Evolutionary conservation across 2,329 filamentous ascomycete genomes (phyloP).

Genomic region (Fusarium heterosporum): DNA sequence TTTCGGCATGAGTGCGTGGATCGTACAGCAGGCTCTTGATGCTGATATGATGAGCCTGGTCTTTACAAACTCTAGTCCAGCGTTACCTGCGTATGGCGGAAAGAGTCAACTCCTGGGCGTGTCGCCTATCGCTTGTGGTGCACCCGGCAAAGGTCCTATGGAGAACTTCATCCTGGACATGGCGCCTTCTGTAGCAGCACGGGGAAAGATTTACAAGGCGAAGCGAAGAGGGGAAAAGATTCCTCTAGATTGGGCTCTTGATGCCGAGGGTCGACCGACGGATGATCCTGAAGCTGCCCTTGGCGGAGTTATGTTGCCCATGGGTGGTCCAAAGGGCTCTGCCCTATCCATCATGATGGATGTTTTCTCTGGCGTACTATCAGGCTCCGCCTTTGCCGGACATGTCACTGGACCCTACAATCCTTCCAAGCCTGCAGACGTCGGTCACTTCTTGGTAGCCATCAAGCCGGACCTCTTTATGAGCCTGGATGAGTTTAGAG

Average conservation of each 20-base stretch:
- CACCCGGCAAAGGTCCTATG: conserved; percentile 69
- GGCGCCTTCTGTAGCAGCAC: conserved; percentile 75
- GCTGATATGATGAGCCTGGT: conserved; percentile 76
- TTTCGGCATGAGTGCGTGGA: conserved; percentile 85
- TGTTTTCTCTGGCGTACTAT: conserved; percentile 83
- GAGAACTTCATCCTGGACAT: conserved; percentile 77
- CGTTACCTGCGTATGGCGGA: conserved; percentile 77
- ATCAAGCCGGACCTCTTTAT: conserved; percentile 83
- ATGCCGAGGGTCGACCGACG: conserved; percentile 75
- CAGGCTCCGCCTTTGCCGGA: conserved; percentile 82
- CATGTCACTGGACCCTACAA: conserved; percentile 83
- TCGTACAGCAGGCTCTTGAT: conserved; percentile 82
- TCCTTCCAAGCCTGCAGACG: conserved; percentile 73
- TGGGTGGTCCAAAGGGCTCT: conserved; percentile 86
- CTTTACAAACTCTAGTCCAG: conserved; percentile 79
- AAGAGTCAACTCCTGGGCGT: conserved; percentile 77
- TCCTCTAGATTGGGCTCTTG: conserved; percentile 79
- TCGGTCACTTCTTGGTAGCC: conserved; percentile 79
- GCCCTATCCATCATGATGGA: conserved; percentile 88
- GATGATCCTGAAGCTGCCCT: conserved; percentile 78
- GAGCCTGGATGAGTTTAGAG: conserved; percentile 74
- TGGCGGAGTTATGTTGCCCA: conserved; percentile 84
- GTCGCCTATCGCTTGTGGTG: conserved; percentile 80
- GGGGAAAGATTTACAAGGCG: conserved; percentile 81
- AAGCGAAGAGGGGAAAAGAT: conserved; percentile 75